phyloP scores from a whole-genome alignment of 2,329 filamentous ascomycete species.

The Endothia cerciana region DNA sequence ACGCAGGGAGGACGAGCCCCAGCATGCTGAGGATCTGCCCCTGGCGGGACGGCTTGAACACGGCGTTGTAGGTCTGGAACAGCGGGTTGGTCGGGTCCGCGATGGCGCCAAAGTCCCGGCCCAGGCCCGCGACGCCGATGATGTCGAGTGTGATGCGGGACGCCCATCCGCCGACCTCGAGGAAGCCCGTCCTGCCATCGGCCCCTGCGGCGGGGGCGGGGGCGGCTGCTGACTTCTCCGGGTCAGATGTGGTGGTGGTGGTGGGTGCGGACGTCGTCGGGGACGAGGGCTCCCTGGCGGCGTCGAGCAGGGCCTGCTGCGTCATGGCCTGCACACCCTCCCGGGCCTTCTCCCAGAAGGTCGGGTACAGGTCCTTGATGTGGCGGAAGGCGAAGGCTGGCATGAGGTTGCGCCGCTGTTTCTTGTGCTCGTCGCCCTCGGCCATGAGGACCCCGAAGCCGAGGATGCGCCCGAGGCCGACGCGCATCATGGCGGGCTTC shows the following conservation, averaged over 20 bases:
- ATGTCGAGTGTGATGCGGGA: constrained; percentile 75
- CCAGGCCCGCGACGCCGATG: constrained; percentile 73
- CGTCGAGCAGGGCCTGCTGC: constrained; percentile 47
- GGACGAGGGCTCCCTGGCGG: constrained; percentile 40
- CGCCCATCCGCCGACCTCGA: constrained; percentile 66
- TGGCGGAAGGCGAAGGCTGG: constrained; percentile 87
- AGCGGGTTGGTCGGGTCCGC: constrained; percentile 63
- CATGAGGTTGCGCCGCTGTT: constrained; percentile 76
- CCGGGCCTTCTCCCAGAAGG: constrained; percentile 79
- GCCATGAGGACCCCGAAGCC: constrained; percentile 76
- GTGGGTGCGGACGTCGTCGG: too few species aligned
- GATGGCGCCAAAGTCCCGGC: constrained; percentile 71
- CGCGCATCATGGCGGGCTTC: constrained; percentile 61
- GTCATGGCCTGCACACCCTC: constrained; percentile 70
- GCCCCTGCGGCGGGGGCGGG: constrained; percentile 18
- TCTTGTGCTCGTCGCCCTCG: constrained; percentile 89
- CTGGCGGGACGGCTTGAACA: constrained; percentile 58
- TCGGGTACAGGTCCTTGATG: constrained; percentile 80
- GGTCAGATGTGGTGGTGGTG: constrained; percentile 30
- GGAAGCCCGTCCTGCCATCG: constrained; percentile 42
- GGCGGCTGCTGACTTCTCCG: constrained; percentile 28
- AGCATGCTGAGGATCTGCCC: constrained; percentile 62
- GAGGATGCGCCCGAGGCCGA: constrained; percentile 64
- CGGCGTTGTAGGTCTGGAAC: constrained; percentile 56
- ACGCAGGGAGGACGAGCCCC: constrained; percentile 63